These are phyloP conservation scores for Sporothrix sp. DNA, from an alignment of 2,329 filamentous ascomycete species.

Conservation along the genomic window DNA sequence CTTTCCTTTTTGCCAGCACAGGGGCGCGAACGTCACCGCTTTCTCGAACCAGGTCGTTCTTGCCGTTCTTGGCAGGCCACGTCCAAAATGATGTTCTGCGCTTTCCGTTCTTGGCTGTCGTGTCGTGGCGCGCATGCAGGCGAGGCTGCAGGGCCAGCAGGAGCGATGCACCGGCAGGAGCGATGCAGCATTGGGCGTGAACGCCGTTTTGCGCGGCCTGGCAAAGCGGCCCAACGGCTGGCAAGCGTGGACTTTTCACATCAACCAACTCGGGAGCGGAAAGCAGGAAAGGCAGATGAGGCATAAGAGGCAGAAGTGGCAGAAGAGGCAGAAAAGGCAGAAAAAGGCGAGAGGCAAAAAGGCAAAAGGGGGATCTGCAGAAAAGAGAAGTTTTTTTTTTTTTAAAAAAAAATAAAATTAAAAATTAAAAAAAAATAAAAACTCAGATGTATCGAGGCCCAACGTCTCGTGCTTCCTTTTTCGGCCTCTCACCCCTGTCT, in stretches of 20 bases:
- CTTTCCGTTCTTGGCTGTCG: constrained; percentile 1
- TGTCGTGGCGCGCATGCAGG: not conserved
- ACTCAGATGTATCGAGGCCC: constrained; percentile 2
- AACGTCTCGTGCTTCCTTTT: not conserved
- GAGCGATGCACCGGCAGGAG: not conserved
- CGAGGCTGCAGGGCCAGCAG: not conserved
- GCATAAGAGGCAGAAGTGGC: no score
- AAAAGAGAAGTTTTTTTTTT: no score
- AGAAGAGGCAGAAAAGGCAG: not conserved
- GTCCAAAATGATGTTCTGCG: not conserved
- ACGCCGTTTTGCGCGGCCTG: not conserved
- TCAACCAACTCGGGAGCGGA: no score
- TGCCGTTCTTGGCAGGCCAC: not conserved
- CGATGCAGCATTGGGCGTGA: constrained; percentile 10
- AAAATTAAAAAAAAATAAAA: not conserved
- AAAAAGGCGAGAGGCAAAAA: not conserved
- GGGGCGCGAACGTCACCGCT: constrained; percentile 15
- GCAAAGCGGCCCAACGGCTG: no score
- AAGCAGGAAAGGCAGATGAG: no score
- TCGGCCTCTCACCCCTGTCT: not conserved
- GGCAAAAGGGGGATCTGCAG: no score
- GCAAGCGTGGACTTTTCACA: no score
- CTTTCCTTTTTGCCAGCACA: no score
- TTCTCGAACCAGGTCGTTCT: constrained; percentile 2
- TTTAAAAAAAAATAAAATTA: not conserved